Evolutionary conservation across 2,329 filamentous ascomycete species (phyloP), one percentile per base, ranked within the genome.

Genomic region (Nigrograna mackinnonii): DNA sequence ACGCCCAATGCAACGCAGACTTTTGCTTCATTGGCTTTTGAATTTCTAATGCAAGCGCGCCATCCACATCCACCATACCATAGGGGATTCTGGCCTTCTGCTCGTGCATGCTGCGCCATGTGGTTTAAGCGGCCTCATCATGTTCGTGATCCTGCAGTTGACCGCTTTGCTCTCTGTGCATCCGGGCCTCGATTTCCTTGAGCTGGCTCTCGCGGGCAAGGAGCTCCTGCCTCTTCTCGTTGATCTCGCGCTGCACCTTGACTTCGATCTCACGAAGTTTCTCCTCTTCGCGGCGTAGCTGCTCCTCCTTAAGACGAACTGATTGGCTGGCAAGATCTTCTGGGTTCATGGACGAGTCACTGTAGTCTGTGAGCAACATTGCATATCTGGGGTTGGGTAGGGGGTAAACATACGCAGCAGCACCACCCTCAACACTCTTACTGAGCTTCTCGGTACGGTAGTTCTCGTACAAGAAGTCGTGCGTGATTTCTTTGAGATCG

Each of bases 371-470:
- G 58, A 65, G 62, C 40, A 47, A 22, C 14, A 6, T 18, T 24
- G n/a, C 30, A 6, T 14, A 16, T 21, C 3, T 6, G 11, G 24
- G 14, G 14, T 16, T 9, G 31, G 26, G 26, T 34, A 34, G 13
- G 34, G 20, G 11, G 13, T 17, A 6, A 47, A 90, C 91, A 60
- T 88, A 96, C 91, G 84, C 84, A 82, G 84, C 83, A 74, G 84
- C 81, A 75, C 89, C 88, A 71, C 89, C 89, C 68, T 96, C 91
- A 60, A 99, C 94, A 70, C 91, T 96, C 89, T 97, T 99, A 79
- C 89, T 95, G 63, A 99, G 88, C 80, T 97, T 97, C 88, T 99
- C 94, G 67, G 94, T 99, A 90, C 94, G 91, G 83, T 99, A 99
- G 78, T 99, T 99, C 73, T 99, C 94, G 77, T 99, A 99, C 54